Percentiles rank a stretch among this genome's conserved stretches.
These are phyloP conservation scores for Ottelia alismoides DNA, from an alignment of 106 monocot genomes.

Conservation along the genomic window DNA sequence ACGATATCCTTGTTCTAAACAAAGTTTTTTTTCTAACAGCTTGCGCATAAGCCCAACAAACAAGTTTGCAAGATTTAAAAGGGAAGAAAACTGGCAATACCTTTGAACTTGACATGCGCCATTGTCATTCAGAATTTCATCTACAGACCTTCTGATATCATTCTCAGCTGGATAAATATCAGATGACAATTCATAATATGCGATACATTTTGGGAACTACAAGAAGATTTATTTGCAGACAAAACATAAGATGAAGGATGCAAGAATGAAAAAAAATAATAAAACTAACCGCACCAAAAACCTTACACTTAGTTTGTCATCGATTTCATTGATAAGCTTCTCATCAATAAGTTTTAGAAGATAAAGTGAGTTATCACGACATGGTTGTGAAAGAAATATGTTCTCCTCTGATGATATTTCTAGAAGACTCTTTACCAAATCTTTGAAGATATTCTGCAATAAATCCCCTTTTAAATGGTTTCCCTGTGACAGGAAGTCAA, in stretches of 20 bases:
- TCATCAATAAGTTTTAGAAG: slow-evolving; percentile 80
- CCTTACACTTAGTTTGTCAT: slow-evolving; percentile 24
- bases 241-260: neutral
- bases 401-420: slow-evolving; percentile 60
- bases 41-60: too few relatives aligned
- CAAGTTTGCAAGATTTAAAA: too few relatives aligned
- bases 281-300: too few relatives aligned
- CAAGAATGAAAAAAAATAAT: neutral
- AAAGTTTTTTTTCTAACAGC: too few relatives aligned
- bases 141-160: slow-evolving; percentile 43
- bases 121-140: slow-evolving; percentile 55
- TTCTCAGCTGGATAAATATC: slow-evolving; percentile 24
- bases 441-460: slow-evolving; percentile 74
- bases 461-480: slow-evolving; percentile 17
- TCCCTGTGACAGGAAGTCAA: slow-evolving; percentile 17
- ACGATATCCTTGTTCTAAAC: too few relatives aligned
- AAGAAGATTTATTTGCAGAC: slow-evolving; percentile 11
- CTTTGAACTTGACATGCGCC: slow-evolving; percentile 32
- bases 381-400: slow-evolving; percentile 73
- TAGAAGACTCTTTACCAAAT: slow-evolving; percentile 50
- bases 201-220: slow-evolving; percentile 47
- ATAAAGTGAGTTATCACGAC: slow-evolving; percentile 87
- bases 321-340: slow-evolving; percentile 50
- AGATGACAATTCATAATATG: slow-evolving; percentile 21
- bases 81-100: too few relatives aligned